phyloP scores from a whole-genome alignment of 805 yeast genomes.

The Millerozyma acaciae region DNA sequence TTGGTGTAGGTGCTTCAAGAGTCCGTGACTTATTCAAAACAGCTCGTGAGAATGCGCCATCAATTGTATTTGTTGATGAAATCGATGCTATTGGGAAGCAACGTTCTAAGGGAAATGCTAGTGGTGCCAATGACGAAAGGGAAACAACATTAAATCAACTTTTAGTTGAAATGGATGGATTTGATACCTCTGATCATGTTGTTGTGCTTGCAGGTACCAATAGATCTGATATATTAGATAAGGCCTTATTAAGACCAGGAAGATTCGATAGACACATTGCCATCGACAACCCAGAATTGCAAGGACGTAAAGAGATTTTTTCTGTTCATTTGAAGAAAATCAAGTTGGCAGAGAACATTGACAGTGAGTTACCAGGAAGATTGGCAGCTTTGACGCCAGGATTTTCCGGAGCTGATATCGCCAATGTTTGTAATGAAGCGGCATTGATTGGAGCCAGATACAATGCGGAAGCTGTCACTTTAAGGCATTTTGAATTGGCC shows the following conservation, averaged over 20 bases:
- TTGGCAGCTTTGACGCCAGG: conserved; percentile 97
- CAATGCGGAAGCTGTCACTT: conserved; percentile 63
- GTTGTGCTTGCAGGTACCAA: conserved; percentile 98
- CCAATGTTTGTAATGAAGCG: conserved; percentile 95
- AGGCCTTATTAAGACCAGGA: conserved; percentile 94
- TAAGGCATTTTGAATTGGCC: conserved; percentile 88
- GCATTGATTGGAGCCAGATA: conserved; percentile 94
- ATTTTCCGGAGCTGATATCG: conserved; percentile 97
- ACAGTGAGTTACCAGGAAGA: conserved; percentile 65
- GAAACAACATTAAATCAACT: conserved; percentile 95
- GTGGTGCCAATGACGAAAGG: conserved; percentile 92
- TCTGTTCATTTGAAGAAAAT: conserved; percentile 78
- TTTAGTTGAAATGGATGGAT: conserved; percentile 98
- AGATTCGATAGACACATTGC: conserved; percentile 92
- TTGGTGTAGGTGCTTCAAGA: conserved; percentile 98
- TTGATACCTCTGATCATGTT: conserved; percentile 83
- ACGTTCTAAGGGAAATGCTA: conserved; percentile 64
- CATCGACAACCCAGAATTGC: conserved; percentile 90
- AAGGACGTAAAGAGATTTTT: conserved; percentile 91
- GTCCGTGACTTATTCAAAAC: conserved; percentile 92
- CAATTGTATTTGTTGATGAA: conserved; percentile 96
- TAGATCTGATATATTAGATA: conserved; percentile 89
- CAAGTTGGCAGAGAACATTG: conserved; percentile 47
- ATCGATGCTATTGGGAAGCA: conserved; percentile 99
- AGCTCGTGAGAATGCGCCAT: conserved; percentile 92